Evolutionary conservation across 2,329 filamentous ascomycete species (phyloP).

Genomic region (Claviceps citrina): DNA sequence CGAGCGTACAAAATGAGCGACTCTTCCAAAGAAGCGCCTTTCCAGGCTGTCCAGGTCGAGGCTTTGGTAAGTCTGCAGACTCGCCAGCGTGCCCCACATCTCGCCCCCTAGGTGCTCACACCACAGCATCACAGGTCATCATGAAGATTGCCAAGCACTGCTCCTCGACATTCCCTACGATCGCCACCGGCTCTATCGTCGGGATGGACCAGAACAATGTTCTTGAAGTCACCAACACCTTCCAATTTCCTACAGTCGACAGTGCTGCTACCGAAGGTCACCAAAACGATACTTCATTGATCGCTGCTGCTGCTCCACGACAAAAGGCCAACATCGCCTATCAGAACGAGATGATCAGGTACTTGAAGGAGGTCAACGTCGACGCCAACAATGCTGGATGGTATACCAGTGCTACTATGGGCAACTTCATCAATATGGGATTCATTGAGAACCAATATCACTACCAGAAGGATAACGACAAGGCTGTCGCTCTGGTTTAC

Average conservation of each 20-base stretch:
- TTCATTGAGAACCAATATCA: slow-evolving; percentile 97
- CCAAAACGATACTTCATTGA: slow-evolving; percentile 58
- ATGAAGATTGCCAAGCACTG: slow-evolving; percentile 98
- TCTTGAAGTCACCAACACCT: slow-evolving; percentile 86
- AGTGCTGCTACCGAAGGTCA: slow-evolving; percentile 52
- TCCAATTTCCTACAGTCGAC: slow-evolving; percentile 81
- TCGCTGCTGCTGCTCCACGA: slow-evolving; percentile 76
- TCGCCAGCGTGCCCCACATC: slow-evolving; percentile 19
- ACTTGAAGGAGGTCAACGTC: slow-evolving; percentile 91
- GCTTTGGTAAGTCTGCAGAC: slow-evolving; percentile 54
- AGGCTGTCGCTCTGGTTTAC: slow-evolving; percentile 78
- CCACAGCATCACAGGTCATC: slow-evolving; percentile 48
- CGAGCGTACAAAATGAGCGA: slow-evolving; percentile 38
- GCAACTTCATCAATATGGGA: slow-evolving; percentile 88
- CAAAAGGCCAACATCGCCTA: slow-evolving; percentile 81
- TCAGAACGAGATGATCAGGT: slow-evolving; percentile 93
- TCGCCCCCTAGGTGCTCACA: slow-evolving; percentile 12
- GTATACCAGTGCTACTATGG: slow-evolving; percentile 98
- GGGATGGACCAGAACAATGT: slow-evolving; percentile 76
- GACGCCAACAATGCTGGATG: slow-evolving; percentile 96
- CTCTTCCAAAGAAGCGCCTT: slow-evolving; percentile 48
- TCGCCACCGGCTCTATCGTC: slow-evolving; percentile 77
- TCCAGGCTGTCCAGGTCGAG: slow-evolving; percentile 85
- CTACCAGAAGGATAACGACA: slow-evolving; percentile 92
- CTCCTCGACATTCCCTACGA: slow-evolving; percentile 72